Evolutionary conservation across 2,329 filamentous ascomycete species (phyloP).

Genomic region (Pseudopyricularia cyperi): DNA sequence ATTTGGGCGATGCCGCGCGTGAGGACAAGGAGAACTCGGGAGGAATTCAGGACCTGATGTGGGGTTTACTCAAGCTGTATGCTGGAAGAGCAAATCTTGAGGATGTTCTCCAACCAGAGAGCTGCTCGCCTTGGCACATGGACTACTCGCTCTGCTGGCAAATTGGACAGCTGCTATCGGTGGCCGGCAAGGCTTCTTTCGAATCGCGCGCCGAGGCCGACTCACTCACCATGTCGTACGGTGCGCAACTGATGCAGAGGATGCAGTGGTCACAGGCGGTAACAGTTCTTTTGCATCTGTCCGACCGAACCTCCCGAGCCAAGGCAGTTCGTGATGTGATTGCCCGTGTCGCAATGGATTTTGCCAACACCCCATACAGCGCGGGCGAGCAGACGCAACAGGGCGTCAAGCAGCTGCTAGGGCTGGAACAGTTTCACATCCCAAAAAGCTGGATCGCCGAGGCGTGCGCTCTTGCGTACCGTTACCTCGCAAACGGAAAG

Average conservation of each 20-base stretch:
- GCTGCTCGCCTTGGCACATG: conserved; percentile 61
- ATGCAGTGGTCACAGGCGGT: conserved; percentile 57
- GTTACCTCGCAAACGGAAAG: not conserved
- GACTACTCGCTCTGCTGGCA: conserved; percentile 76
- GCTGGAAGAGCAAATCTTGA: conserved; percentile 50
- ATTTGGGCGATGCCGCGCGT: conserved; percentile 44
- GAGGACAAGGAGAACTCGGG: conserved; percentile 40
- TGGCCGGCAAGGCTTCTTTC: conserved; percentile 39
- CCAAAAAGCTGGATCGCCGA: not conserved
- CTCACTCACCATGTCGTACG: conserved; percentile 33
- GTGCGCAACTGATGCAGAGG: conserved; percentile 23
- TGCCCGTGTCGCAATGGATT: conserved; percentile 26
- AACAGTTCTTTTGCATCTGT: conserved; percentile 71
- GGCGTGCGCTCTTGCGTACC: not conserved
- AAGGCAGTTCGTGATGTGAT: conserved; percentile 61
- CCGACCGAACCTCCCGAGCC: conserved; percentile 45
- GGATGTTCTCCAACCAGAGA: conserved; percentile 61
- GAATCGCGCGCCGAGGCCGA: conserved; percentile 53
- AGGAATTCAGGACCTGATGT: conserved; percentile 63
- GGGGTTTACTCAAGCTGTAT: conserved; percentile 76
- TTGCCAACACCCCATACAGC: not conserved
- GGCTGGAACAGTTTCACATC: not conserved
- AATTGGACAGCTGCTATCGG: conserved; percentile 54
- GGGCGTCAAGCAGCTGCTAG: conserved; percentile 1
- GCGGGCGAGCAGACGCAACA: not conserved